These are phyloP conservation scores for Ophiostoma tasmaniense DNA, from an alignment of 2,329 filamentous ascomycete species.

Conservation along the genomic window DNA sequence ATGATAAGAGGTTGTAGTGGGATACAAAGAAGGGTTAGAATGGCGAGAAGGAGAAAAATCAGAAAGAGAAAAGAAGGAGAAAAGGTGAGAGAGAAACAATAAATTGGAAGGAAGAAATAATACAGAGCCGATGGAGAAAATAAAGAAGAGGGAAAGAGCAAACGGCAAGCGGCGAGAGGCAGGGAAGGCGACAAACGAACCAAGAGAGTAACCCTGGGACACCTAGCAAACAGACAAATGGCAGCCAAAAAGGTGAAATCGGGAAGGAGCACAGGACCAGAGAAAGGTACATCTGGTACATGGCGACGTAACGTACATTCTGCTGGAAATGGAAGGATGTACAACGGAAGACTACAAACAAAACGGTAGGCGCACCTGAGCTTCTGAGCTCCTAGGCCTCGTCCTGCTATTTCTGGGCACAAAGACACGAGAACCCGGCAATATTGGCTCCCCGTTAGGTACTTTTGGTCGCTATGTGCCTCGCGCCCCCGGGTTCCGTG, in stretches of 20 bases:
- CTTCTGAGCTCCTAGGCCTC: no score
- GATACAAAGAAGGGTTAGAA: not conserved
- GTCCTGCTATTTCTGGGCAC: not conserved
- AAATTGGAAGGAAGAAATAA: not conserved
- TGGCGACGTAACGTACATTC: not conserved
- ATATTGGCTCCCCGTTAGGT: not conserved
- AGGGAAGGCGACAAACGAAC: not conserved
- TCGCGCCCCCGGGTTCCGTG: not conserved
- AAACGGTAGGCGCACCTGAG: not conserved
- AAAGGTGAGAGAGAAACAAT: not conserved
- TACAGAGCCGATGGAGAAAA: not conserved
- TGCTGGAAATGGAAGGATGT: not conserved
- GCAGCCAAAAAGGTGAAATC: not conserved
- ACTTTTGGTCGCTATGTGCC: not conserved
- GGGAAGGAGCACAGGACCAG: not conserved
- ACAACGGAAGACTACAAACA: not conserved
- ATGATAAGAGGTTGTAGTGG: not conserved
- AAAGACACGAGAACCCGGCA: not conserved
- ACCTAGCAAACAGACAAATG: not conserved
- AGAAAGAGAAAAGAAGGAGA: not conserved
- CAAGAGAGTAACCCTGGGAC: not conserved
- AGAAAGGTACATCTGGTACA: not conserved
- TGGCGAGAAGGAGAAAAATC: not conserved
- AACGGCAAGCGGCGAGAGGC: not conserved
- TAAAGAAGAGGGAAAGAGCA: constrained; percentile 3